These are phyloP conservation scores for Aureobasidium sp. DNA, from an alignment of 2,329 filamentous ascomycete genomes.

Conservation along the genomic window DNA sequence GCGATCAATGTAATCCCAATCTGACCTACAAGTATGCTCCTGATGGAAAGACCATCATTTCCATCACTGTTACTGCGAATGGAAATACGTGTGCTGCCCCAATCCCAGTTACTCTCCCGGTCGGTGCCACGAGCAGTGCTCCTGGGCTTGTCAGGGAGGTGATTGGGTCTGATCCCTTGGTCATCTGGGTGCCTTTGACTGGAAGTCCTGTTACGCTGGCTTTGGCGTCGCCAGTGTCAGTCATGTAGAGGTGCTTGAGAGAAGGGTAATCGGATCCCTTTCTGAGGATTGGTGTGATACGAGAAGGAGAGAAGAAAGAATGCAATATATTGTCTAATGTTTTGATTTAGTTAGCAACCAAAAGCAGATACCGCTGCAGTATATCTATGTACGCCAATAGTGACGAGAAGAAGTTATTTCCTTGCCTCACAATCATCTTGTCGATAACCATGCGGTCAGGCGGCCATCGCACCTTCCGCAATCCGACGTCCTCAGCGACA, in stretches of 20 bases:
- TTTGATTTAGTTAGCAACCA: neutral
- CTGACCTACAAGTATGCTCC: constrained; percentile 39
- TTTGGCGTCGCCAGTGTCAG: constrained; percentile 20
- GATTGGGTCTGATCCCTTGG: constrained; percentile 40
- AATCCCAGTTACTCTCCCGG: constrained; percentile 49
- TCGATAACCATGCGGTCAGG: neutral
- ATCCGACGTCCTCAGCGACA: neutral
- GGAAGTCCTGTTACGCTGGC: constrained; percentile 29
- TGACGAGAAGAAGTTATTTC: too few relatives aligned
- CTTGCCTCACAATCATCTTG: neutral
- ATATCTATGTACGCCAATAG: too few relatives aligned
- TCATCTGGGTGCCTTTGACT: constrained; percentile 32
- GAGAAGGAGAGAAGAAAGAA: neutral
- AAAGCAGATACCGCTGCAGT: neutral
- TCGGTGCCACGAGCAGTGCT: constrained; percentile 35
- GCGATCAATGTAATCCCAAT: constrained; percentile 44
- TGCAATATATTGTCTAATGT: neutral
- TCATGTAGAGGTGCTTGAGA: neutral
- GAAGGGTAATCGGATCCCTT: neutral
- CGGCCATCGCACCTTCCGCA: neutral
- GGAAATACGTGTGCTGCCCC: constrained; percentile 44
- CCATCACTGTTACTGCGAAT: constrained; percentile 42
- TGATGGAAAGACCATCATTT: constrained; percentile 38
- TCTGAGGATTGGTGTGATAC: neutral
- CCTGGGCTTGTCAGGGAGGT: constrained; percentile 36